These are phyloP conservation scores for Elaphomyces granulatus DNA, from an alignment of 495 filamentous ascomycete species.

Conservation along the genomic window DNA sequence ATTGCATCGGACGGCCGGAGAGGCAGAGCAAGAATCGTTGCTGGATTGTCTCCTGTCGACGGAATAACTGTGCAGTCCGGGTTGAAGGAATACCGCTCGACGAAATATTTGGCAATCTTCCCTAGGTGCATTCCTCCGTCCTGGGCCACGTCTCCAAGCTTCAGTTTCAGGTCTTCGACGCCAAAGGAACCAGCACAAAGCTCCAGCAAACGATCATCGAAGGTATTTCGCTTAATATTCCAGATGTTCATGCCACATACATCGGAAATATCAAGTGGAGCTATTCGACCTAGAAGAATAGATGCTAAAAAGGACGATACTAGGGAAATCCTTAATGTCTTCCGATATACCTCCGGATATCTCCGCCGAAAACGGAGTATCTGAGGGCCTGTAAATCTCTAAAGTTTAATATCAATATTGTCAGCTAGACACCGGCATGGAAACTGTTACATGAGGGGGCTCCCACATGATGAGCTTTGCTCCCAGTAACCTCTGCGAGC, in stretches of 20 bases:
- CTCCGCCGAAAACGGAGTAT: slow-evolving; percentile 75
- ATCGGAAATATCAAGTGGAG: slow-evolving; percentile 86
- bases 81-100: slow-evolving; percentile 61
- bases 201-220: slow-evolving; percentile 57
- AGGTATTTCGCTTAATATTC: slow-evolving; percentile 64
- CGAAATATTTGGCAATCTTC: slow-evolving; percentile 58
- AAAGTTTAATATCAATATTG: slow-evolving; percentile 3
- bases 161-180: slow-evolving; percentile 51
- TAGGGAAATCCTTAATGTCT: slow-evolving; percentile 74
- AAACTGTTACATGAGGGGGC: not conserved
- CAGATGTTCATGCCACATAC: slow-evolving; percentile 95
- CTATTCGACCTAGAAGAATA: slow-evolving; percentile 70
- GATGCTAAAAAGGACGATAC: slow-evolving; percentile 94
- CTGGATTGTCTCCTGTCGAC: slow-evolving; percentile 91
- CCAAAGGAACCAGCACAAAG: slow-evolving; percentile 61
- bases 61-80: slow-evolving; percentile 60
- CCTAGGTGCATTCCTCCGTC: slow-evolving; percentile 75
- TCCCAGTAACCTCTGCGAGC: slow-evolving; percentile 70
- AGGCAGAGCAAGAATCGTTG: slow-evolving; percentile 84
- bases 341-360: slow-evolving; percentile 63
- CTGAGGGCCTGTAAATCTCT: slow-evolving; percentile 97
- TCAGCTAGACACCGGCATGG: slow-evolving; percentile 1
- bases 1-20: slow-evolving; percentile 80
- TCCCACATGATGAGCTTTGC: slow-evolving; percentile 83
- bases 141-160: slow-evolving; percentile 65